Percentiles rank a stretch among this genome's conserved stretches.
phyloP scores from a whole-genome alignment of 2,329 filamentous ascomycete species.

The Hansfordia pulvinata region DNA sequence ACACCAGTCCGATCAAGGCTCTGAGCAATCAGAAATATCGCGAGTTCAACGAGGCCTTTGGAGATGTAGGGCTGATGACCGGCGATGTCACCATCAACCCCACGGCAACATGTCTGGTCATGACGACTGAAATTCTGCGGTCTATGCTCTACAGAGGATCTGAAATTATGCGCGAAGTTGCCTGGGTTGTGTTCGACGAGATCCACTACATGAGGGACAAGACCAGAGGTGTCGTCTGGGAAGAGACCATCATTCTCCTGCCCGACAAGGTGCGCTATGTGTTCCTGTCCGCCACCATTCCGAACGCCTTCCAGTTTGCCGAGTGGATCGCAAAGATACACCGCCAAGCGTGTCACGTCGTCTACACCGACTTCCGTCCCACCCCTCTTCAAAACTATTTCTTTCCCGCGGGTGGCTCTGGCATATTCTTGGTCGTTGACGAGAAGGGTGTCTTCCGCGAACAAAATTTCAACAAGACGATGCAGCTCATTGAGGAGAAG shows the following conservation, averaged over 20 bases:
- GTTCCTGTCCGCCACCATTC: slow-evolving; percentile 94
- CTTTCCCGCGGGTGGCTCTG: slow-evolving; percentile 83
- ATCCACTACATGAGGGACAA: slow-evolving; percentile 98
- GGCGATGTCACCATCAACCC: slow-evolving; percentile 99
- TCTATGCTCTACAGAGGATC: slow-evolving; percentile 98
- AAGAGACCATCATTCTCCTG: slow-evolving; percentile 95
- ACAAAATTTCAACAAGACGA: slow-evolving; percentile 94
- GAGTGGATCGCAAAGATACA: slow-evolving; percentile 99
- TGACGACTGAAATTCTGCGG: slow-evolving; percentile 98
- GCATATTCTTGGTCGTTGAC: slow-evolving; percentile 88
- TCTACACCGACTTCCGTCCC: slow-evolving; percentile 96
- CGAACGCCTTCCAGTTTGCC: slow-evolving; percentile 97
- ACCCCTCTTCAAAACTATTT: slow-evolving; percentile 97
- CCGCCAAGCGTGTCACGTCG: slow-evolving; percentile 93
- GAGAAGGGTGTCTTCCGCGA: slow-evolving; percentile 95
- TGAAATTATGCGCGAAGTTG: slow-evolving; percentile 98
- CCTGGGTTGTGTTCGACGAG: slow-evolving; percentile 97
- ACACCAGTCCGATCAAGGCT: slow-evolving; percentile 98
- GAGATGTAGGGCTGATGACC: slow-evolving; percentile 95
- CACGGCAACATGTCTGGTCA: slow-evolving; percentile 92
- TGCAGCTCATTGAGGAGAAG: slow-evolving; percentile 77
- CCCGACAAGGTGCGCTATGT: slow-evolving; percentile 99
- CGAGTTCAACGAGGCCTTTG: slow-evolving; percentile 91
- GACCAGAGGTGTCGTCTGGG: slow-evolving; percentile 90
- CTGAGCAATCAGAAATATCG: slow-evolving; percentile 97